Evolutionary conservation across 768 basidiomycete genomes (phyloP).

Genomic region (Pseudohyphozyma bogoriensis): DNA sequence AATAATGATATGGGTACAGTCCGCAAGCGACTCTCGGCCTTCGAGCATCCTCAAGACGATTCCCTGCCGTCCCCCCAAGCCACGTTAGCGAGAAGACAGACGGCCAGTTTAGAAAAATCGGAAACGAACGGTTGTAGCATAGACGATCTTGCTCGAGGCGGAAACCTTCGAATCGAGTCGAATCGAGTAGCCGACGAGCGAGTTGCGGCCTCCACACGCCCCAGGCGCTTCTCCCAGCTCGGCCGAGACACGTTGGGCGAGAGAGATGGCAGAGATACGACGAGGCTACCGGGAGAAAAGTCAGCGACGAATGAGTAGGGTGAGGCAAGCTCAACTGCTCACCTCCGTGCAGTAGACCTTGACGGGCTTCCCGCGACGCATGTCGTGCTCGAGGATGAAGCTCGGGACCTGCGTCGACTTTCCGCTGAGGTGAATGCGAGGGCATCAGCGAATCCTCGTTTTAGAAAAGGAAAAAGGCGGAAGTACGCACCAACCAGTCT

Average conservation of each 20-base stretch:
- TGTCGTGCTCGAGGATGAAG: slow-evolving; percentile 82
- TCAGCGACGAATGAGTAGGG: neutral
- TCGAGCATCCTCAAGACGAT: slow-evolving; percentile 97
- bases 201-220: slow-evolving; percentile 61
- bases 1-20: slow-evolving; percentile 89
- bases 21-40: slow-evolving; percentile 74
- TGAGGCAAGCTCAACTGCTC: neutral
- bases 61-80: slow-evolving; percentile 41
- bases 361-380: slow-evolving; percentile 67
- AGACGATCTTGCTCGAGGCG: slow-evolving; percentile 27
- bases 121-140: slow-evolving; percentile 33
- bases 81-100: neutral
- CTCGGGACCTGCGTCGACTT: slow-evolving; percentile 94
- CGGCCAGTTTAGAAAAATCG: neutral
- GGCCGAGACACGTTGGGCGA: slow-evolving; percentile 85
- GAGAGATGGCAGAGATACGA: slow-evolving; percentile 87
- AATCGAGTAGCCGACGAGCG: slow-evolving; percentile 88
- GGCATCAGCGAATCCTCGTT: slow-evolving; percentile 29
- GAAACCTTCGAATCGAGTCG: slow-evolving; percentile 52
- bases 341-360: slow-evolving; percentile 84
- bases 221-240: slow-evolving; percentile 81
- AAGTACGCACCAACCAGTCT: slow-evolving; percentile 56
- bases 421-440: slow-evolving; percentile 49
- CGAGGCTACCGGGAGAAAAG: slow-evolving; percentile 47
- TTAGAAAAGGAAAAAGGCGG: slow-evolving; percentile 30